Evolutionary conservation across 495 filamentous ascomycete genomes (phyloP), one percentile per base, ranked within the genome.

Genomic region (Aspergillus avenaceus): DNA sequence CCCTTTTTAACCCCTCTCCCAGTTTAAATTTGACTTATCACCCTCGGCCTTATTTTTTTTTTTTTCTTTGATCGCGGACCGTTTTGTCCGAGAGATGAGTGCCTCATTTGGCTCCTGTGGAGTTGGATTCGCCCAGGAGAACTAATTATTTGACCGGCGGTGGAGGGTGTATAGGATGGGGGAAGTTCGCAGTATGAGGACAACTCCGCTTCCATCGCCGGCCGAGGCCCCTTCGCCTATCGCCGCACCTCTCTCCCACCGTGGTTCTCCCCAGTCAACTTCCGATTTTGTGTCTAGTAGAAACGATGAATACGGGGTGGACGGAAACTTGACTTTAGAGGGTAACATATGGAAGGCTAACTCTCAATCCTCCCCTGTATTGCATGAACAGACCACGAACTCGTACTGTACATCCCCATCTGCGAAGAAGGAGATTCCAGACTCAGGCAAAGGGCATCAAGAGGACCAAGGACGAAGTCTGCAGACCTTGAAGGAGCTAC

Each of bases 121-220:
- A 60, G 53, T 64, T 57, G 52, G 55, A 63, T 61, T 67, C 56
- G 53, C 59, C 54, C 57, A 62, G 64, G 61, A 66, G 57, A 58
- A 59, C 50, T 69, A 55, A 65, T 46, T 69, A 58, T 54, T 41
- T 56, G 54, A 55, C 62, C 59, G 62, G 58, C 60, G 60, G 63
- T 57, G 61, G 62, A 69, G 60, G 67, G 49, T 60, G 48, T 59
- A 61, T 54, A 66, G 51, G 55, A 72, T 72, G 70, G 67, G 58
- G 57, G 65, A 71, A 54, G 61, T 65, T 57, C 63, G 62, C 60
- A 65, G 58, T 49, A 66, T 65, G 64, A 70, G 62, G 56, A 72
- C 63, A 51, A 57, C 69, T 69, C 67, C 71, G 54, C 65, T 69
- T 54, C 65, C 70, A 57, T 73, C 70, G 59, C 69, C 67, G 53